Evolutionary conservation across 192 early-diverging fungal genomes (phyloP).

Genomic region (Umbelopsis sp.): DNA sequence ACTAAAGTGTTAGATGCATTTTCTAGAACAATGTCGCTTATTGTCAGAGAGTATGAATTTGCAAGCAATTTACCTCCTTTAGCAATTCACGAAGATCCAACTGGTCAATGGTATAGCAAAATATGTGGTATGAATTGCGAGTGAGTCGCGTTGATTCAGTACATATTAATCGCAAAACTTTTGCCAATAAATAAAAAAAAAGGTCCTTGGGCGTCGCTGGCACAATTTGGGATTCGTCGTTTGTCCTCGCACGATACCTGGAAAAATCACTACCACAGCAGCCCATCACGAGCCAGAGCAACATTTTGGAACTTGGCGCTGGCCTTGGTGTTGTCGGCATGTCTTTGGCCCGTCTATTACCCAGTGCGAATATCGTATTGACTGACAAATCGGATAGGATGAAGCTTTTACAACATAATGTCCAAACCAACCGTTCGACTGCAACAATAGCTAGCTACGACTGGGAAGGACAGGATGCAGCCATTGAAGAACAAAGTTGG

Average conservation of each 20-base stretch:
- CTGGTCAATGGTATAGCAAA: neutral
- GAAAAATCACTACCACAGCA: neutral
- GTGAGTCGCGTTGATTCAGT: neutral
- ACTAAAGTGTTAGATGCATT: too few species aligned
- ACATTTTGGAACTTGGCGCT: conserved; percentile 5
- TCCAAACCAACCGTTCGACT: neutral
- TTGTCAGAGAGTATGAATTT: neutral
- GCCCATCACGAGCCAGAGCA: neutral
- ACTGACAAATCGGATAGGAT: conserved; percentile 1
- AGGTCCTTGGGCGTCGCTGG: conserved; percentile 3
- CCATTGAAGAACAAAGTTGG: neutral
- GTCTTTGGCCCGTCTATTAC: neutral
- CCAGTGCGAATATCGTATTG: neutral
- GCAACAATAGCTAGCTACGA: neutral
- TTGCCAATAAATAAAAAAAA: neutral
- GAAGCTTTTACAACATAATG: neutral
- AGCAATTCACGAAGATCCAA: neutral
- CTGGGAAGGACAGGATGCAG: neutral
- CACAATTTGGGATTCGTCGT: conserved; percentile 12
- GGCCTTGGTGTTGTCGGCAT: conserved; percentile 10
- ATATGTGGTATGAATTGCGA: neutral
- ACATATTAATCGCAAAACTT: neutral
- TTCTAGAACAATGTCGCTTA: neutral
- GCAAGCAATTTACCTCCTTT: neutral
- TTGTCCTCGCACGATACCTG: neutral